Evolutionary conservation across 352 stramenopile species (phyloP), one percentile per base, ranked within the genome.

Genomic region (Phytopythium ostracodes): DNA sequence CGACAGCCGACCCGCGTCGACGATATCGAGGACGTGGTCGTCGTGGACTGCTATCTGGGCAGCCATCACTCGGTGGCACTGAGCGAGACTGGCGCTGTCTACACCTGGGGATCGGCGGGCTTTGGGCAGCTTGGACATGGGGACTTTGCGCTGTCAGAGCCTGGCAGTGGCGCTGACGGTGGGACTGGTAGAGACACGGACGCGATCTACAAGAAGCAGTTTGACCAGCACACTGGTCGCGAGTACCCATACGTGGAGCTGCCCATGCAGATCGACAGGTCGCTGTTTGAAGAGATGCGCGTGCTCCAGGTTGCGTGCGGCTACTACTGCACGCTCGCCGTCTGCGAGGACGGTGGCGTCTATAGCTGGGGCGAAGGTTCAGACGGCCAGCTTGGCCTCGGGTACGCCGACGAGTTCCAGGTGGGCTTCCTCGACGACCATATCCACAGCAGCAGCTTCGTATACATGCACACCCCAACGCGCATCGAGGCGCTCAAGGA

Each of bases 281-380:
- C 79, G 61, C 82, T 75, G 60, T 89, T 92, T 22, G 83, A 90
- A 49, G 83, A 90, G 40, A 89, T 90, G 77, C 72, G 73, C 20
- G 75, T 91, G 36, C 65, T 75, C 12, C 73, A 91, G 61, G 62
- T 94, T n/a, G 76, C 77, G 10, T 94, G 86, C 40, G 83, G 84
- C 0, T 82, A 88, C 57, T 91, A 90, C 59, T 91, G 90, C 57
- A 89, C 73, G 1, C 25, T 92, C 20, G 81, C 72, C 10, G 58
- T 93, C 40, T 80, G 78, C n/a, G 82, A 89, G 43, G 86, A 92
- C 44, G 83, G 78, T 4, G 85, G 73, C 24, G 75, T 91, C 7
- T 88, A 88, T 44, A 78, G 81, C 24, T 92, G 81, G 79, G 84
- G 84, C 0, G 81, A 92, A 65, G 84, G 81, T 36, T 92, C 81